A percentile compares a stretch with the other conserved stretches of the same genome.
These are phyloP conservation scores for Cyclotella cryptica DNA, from an alignment of 108 stramenopile species.

Conservation along the genomic window DNA sequence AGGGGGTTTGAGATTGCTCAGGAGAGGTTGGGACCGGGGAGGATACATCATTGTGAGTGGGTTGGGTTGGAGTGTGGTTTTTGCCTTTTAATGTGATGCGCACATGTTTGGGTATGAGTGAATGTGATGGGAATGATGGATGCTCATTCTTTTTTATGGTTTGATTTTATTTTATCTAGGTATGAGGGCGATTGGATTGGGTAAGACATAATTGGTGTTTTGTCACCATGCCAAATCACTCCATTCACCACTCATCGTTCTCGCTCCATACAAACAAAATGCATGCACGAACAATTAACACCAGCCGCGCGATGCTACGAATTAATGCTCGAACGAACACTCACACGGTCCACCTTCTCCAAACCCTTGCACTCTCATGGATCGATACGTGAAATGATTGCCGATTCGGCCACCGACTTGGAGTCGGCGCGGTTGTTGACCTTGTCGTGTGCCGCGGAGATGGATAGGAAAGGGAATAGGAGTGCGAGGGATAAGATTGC, in stretches of 20 bases:
- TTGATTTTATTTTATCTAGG: conserved; percentile 13
- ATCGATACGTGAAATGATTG: conserved; percentile 81
- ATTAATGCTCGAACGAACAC: conserved; percentile 79
- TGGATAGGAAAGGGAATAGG: conserved; percentile 65
- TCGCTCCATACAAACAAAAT: too few relatives aligned
- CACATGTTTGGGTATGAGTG: not conserved
- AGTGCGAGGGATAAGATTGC: conserved; percentile 79
- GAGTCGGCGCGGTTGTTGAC: conserved; percentile 84
- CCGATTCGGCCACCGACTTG: conserved; percentile 80
- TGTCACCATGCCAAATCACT: not conserved
- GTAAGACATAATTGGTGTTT: conserved; percentile 53
- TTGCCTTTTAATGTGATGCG: not conserved
- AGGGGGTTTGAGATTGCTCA: conserved; percentile 96
- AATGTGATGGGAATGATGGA: not conserved
- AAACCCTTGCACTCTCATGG: conserved; percentile 82
- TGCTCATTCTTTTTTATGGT: not conserved
- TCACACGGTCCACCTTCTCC: conserved; percentile 81
- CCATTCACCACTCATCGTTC: not conserved
- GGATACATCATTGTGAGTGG: conserved; percentile 95
- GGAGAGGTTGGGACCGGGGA: conserved; percentile 93
- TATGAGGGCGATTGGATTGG: conserved; percentile 94
- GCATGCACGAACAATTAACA: too few relatives aligned
- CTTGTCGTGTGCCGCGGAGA: conserved; percentile 71
- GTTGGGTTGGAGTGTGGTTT: not conserved
- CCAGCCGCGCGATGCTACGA: conserved; percentile 85